Percentiles rank a stretch among this genome's conserved stretches.
Evolutionary conservation across 2,329 filamentous ascomycete species (phyloP).

Genomic region (Zasmidium citrigriseum): DNA sequence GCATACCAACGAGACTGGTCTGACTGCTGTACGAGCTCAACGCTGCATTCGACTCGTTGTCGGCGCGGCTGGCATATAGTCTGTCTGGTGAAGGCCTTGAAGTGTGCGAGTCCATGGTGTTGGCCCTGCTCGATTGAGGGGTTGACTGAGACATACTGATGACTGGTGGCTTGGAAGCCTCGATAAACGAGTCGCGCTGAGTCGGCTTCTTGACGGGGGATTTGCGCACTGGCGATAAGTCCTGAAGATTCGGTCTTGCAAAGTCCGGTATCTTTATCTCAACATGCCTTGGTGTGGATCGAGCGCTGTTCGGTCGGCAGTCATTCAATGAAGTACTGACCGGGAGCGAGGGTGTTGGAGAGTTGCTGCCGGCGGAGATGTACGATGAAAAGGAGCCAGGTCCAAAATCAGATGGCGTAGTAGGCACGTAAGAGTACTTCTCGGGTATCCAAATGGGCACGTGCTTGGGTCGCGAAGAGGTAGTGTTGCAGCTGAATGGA

Average conservation of each 20-base stretch:
- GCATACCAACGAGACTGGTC: constrained; percentile 45
- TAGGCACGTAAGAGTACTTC: constrained; percentile 32
- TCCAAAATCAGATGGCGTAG: constrained; percentile 13
- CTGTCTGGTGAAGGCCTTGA: constrained; percentile 47
- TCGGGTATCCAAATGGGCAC: constrained; percentile 46
- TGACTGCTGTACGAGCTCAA: constrained; percentile 49
- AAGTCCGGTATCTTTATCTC: constrained; percentile 51
- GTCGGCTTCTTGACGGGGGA: constrained; percentile 20
- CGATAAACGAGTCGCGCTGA: constrained; percentile 26
- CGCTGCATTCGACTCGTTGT: constrained; percentile 38
- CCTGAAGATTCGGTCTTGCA: constrained; percentile 44
- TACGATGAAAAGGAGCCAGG: constrained; percentile 17
- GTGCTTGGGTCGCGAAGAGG: constrained; percentile 41
- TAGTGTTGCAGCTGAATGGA: constrained; percentile 12
- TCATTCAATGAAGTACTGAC: constrained; percentile 7
- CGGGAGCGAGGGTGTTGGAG: constrained; percentile 12
- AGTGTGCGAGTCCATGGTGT: constrained; percentile 49
- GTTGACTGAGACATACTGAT: constrained; percentile 46
- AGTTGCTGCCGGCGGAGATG: constrained; percentile 12
- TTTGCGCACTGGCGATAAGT: constrained; percentile 34
- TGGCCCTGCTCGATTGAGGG: constrained; percentile 45
- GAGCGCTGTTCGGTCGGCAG: constrained; percentile 16
- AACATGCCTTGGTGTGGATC: constrained; percentile 44
- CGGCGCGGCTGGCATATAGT: constrained; percentile 38
- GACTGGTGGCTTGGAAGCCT: constrained; percentile 30